Percentiles rank a stretch among this genome's conserved stretches.
phyloP scores from a whole-genome alignment of 1,284 basidiomycete species.

The Ustilago tritici region DNA sequence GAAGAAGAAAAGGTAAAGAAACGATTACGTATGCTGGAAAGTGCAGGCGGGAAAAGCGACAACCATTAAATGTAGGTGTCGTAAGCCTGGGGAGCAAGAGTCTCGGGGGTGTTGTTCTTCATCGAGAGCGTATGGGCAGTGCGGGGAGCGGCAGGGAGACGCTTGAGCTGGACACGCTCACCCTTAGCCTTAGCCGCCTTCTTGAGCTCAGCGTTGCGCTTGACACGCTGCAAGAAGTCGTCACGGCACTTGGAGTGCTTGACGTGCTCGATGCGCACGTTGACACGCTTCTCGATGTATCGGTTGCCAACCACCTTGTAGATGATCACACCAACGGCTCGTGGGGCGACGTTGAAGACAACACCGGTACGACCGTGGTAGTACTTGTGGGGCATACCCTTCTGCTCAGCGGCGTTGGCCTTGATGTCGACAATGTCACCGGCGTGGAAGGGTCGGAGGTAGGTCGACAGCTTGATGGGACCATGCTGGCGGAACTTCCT shows the following conservation, averaged over 20 bases:
- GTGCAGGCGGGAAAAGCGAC: neutral
- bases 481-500: slow-evolving; percentile 80
- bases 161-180: slow-evolving; percentile 86
- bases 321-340: slow-evolving; percentile 94
- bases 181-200: slow-evolving; percentile 78
- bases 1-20: slow-evolving; percentile 8
- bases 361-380: slow-evolving; percentile 88
- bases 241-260: slow-evolving; percentile 98
- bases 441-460: slow-evolving; percentile 89
- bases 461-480: slow-evolving; percentile 90
- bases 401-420: slow-evolving; percentile 98
- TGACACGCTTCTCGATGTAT: slow-evolving; percentile 99
- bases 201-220: slow-evolving; percentile 88
- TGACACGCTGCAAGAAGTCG: slow-evolving; percentile 97
- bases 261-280: slow-evolving; percentile 98
- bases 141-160: slow-evolving; percentile 86
- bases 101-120: slow-evolving; percentile 86
- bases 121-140: slow-evolving; percentile 81
- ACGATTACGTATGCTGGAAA: slow-evolving; percentile 19
- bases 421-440: slow-evolving; percentile 99
- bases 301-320: slow-evolving; percentile 99
- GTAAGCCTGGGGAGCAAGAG: slow-evolving; percentile 88
- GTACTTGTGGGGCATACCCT: slow-evolving; percentile 98
- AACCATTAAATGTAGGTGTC: slow-evolving; percentile 70
- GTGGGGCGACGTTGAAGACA: slow-evolving; percentile 96